Evolutionary conservation across 208 protist species (phyloP), one percentile per base, ranked within the genome.

Genomic region (Acanthamoeba lugdunensis): DNA sequence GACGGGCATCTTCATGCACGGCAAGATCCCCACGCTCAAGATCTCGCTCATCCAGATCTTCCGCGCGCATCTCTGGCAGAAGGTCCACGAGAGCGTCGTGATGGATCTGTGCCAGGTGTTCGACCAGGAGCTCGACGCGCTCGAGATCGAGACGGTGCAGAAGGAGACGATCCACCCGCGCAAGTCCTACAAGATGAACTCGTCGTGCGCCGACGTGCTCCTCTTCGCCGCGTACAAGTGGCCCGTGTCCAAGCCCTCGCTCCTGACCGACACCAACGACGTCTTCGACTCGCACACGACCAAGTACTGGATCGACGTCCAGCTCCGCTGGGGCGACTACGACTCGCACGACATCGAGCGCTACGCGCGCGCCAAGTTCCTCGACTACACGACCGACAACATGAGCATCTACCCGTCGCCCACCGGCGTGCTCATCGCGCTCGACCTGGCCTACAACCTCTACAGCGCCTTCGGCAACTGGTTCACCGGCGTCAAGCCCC

Each of bases 1-100:
- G 23, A 99, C 99, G 45, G 99, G 99, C 95, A 99, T 99, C 89
- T 99, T 99, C 96, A 99, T 99, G 99, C 99, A 99, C 96, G 99
- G 99, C 94, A 99, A 99, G 96, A 99, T 99, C 71, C 99, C 99
- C 90, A 99, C 99, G 0, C 98, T 99, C 67, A 99, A 99, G 96
- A 99, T 99, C 95, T 99, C 98, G 9, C 97, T 99, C 52, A 99
- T 99, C 95, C 99, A 99, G 97, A 99, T 99, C 95, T 99, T 99
- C 97, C 98, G 99, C 94, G 99, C 99, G 25, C 99, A 99, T 96
- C 96, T 99, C 94, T 99, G 99, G 99, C 99, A 99, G 97, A 99
- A 99, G 97, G 98, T 99, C 82, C 99, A 99, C 97, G 99, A 99
- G 92, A 98, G 98, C 21, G 96, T 99, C 2, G 99, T 99, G 18